These are phyloP conservation scores for Hypoxylon perforatum DNA, from an alignment of 495 filamentous ascomycete species.

Conservation along the genomic window DNA sequence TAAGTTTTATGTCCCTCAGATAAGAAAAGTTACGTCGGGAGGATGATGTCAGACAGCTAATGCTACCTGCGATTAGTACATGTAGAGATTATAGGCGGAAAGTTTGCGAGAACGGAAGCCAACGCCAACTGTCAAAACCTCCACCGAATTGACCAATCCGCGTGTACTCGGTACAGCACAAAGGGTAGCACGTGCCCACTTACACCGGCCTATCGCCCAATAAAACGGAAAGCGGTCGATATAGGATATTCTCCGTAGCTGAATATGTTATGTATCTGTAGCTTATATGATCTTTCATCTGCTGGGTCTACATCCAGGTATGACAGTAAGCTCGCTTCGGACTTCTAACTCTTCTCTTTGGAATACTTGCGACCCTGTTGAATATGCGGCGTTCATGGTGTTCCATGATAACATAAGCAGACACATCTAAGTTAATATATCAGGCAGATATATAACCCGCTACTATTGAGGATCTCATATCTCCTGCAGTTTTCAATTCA, in stretches of 20 bases:
- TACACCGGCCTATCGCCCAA: not conserved
- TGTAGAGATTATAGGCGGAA: not conserved
- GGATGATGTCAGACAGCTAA: slow-evolving; percentile 14
- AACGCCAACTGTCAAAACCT: slow-evolving; percentile 1
- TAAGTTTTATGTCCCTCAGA: slow-evolving; percentile 10
- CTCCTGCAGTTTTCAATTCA: slow-evolving; percentile 15
- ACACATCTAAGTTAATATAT: not conserved
- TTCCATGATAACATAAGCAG: too few relatives aligned
- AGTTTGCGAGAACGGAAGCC: slow-evolving; percentile 2
- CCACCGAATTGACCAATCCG: slow-evolving; percentile 13
- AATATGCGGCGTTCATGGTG: too few relatives aligned
- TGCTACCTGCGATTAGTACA: too few relatives aligned
- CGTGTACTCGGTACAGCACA: not conserved
- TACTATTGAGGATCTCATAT: not conserved
- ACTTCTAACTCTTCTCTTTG: too few relatives aligned
- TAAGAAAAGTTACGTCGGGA: not conserved
- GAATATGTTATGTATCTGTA: too few relatives aligned
- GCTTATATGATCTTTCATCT: too few relatives aligned
- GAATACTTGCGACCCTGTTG: too few relatives aligned
- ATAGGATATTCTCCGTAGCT: too few relatives aligned
- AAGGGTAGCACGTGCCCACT: slow-evolving; percentile 8
- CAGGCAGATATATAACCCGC: not conserved
- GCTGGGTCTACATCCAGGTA: too few relatives aligned
- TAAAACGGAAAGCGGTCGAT: too few relatives aligned
- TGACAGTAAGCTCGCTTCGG: too few relatives aligned